Evolutionary conservation across 768 basidiomycete genomes (phyloP), one percentile per base, ranked within the genome.

Genomic region (Trametes maxima): DNA sequence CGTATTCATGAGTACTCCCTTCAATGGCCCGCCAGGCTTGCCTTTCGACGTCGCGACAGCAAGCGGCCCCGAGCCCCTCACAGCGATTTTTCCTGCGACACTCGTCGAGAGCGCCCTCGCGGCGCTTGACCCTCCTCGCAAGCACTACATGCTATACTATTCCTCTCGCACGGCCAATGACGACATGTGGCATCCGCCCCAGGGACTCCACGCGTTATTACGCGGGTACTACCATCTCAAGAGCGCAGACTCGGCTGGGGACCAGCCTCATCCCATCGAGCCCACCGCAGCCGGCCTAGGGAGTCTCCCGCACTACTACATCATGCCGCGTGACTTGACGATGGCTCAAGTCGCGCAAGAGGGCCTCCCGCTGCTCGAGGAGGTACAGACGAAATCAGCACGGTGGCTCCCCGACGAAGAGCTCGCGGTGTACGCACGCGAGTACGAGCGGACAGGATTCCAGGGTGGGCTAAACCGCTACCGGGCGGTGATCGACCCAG

Each of bases 381-480:
- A 76, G 52, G 65, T 75, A 6, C 4, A 33, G 28, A 48, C 60
- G 11, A 37, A 45, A 40, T 65, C 74, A 40, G 43, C 55, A 8
- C 28, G 28, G 40, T 88, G 86, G 86, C 71, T 87, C 10, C 59
- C 78, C 4, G 79, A 82, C 11, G 77, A 73, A 0, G 83, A 82
- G 49, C 76, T 85, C 13, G 69, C 59, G 0, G 78, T 84, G 12
- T 87, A 85, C 65, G 77, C 79, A 1, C 64, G 75, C 21, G 80
- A 81, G 63, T 88, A 79, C 59, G 63, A 66, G 0, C 74, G 79
- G 43, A 84, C 82, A 1, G 85, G 87, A 1, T 87, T 87, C 59
- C 85, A 86, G 67, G 85, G 85, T n/a, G 85, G 82, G 25, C 69
- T 87, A 54, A 85, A 87, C 65, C 73, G 78, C 60, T 87, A 87